Evolutionary conservation across 176 grass and related monocot genomes (phyloP), one percentile per base, ranked within the genome.

Genomic region (Puccinellia tenuiflora): DNA sequence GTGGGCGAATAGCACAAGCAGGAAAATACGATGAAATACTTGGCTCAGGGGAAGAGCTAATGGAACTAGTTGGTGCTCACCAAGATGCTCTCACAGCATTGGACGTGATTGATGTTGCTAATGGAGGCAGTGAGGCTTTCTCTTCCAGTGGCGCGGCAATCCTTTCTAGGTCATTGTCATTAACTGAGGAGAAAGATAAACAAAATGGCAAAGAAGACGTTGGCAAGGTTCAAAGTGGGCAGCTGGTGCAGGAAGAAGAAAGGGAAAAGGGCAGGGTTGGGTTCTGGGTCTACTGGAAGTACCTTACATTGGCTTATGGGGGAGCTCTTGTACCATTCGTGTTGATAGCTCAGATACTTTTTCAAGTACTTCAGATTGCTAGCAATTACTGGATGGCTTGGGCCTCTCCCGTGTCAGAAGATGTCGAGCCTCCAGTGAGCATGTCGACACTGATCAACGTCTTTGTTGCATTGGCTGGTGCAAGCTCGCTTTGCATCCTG

Each of bases 301-400:
- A 93, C 65, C 76, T 97, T 35, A 97, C 95, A 31, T 75, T 88
- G 63, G 90, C 92, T 75, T 91, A 97, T 73, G 92, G 85, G 38
- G 95, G 95, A 55, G 88, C 88, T 54, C 81, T 97, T 53, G 84
- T 94, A 6, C 95, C 92, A 5, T 67, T 93, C 3, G 78, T 97
- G 74, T 75, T 97, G 65, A 84, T 94, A 66, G 84, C 82, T 4
- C 92, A 97, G 77, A 78, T 97, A 87, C 79, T 92, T 83, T 94
- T 97, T 64, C 92, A 97, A 79, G 77, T 89, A 81, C 86, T 94
- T 90, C 92, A 92, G 81, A 97, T 97, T 70, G 88, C 59, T 38
- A 94, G 95, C 83, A 94, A 97, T 86, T 97, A 94, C 79, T 97
- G 92, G 95, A 94, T 97, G 92, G 88, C 90, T 17, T 92, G 81